Evolutionary conservation across 73 alveolate species (phyloP).

Genomic region (Blepharisma stoltei): DNA sequence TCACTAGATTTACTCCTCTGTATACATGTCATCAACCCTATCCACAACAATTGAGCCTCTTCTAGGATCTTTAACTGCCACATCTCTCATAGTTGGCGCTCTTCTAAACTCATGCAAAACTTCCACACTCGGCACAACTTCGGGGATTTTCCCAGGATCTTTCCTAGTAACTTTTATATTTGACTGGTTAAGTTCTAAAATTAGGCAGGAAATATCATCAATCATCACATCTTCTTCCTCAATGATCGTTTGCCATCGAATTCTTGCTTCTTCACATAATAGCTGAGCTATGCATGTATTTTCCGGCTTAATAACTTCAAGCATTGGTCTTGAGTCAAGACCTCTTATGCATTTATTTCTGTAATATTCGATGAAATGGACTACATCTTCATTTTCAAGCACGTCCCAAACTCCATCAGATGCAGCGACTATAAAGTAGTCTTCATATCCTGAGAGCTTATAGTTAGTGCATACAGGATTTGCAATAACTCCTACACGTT

Average conservation of each 20-base stretch:
- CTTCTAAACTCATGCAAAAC: background rate
- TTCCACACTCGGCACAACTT: background rate
- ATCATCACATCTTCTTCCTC: too few species aligned
- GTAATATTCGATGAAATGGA: background rate
- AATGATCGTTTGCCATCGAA: too few species aligned
- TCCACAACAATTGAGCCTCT: slow-evolving; percentile 8
- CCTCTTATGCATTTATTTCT: background rate
- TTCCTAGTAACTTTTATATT: background rate
- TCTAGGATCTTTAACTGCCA: slow-evolving; percentile 13
- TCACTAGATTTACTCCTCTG: too few species aligned
- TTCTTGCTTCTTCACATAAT: too few species aligned
- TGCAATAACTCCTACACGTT: slow-evolving; percentile 30
- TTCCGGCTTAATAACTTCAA: too few species aligned
- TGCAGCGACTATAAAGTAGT: slow-evolving; percentile 75
- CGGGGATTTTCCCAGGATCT: background rate
- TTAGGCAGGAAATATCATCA: too few species aligned
- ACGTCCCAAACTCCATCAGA: slow-evolving; percentile 69
- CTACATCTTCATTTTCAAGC: slow-evolving; percentile 34
- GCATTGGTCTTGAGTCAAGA: too few species aligned
- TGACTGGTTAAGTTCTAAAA: too few species aligned
- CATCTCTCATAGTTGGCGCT: slow-evolving; percentile 23
- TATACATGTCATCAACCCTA: background rate
- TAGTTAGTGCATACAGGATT: slow-evolving; percentile 34
- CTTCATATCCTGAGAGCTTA: slow-evolving; percentile 64
- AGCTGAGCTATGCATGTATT: too few species aligned